Percentiles rank a stretch among this genome's conserved stretches.
These are phyloP conservation scores for Secale cereale DNA, from an alignment of 176 grass and related monocot genomes.

Conservation along the genomic window DNA sequence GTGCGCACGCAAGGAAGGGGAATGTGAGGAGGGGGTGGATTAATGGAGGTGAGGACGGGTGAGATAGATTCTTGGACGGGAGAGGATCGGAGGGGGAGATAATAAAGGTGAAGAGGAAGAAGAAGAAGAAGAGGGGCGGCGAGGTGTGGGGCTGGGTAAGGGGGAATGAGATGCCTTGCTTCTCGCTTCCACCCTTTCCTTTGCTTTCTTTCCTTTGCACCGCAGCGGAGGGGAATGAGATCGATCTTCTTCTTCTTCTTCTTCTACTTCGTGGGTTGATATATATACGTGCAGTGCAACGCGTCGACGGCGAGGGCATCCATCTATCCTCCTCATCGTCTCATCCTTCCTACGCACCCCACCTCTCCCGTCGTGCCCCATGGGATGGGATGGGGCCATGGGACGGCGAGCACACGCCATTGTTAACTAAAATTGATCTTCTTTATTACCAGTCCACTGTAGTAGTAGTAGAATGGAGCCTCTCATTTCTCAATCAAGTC, in stretches of 20 bases:
- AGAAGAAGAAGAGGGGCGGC: not conserved
- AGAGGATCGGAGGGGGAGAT: conserved; percentile 25
- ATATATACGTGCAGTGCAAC: not conserved
- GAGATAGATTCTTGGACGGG: conserved; percentile 63
- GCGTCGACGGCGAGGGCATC: not conserved
- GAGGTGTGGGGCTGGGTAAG: conserved; percentile 19
- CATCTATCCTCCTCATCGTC: not conserved
- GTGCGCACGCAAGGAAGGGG: not conserved
- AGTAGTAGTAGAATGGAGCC: not conserved
- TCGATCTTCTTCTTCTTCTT: not conserved
- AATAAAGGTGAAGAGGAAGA: not conserved
- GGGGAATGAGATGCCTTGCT: conserved; percentile 79
- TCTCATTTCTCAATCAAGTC: not conserved
- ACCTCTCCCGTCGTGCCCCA: not conserved
- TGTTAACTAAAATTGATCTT: not conserved
- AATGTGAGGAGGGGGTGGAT: not conserved
- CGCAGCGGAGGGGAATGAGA: not conserved
- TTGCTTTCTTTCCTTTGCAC: not conserved
- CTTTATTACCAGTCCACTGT: not conserved
- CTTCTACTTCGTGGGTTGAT: not conserved
- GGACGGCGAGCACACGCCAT: no score
- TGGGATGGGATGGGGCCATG: not conserved
- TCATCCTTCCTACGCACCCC: not conserved
- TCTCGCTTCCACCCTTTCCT: conserved; percentile 38
- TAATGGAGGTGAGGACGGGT: not conserved